Evolutionary conservation across 305 asterid species (phyloP).

Genomic region (Solanum hybrid): DNA sequence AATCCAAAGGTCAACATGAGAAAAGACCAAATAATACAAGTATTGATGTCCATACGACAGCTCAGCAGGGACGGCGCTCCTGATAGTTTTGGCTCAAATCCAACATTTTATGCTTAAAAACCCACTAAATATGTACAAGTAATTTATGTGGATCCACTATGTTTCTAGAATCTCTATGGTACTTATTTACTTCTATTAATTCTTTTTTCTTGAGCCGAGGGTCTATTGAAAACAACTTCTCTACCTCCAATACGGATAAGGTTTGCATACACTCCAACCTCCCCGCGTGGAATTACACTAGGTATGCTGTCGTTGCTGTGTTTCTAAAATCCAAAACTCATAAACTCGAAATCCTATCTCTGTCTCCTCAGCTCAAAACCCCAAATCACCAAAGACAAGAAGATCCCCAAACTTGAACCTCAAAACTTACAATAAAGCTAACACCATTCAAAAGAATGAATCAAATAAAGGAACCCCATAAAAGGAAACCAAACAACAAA

Average conservation of each 20-base stretch:
- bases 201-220: background rate
- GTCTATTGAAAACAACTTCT: background rate
- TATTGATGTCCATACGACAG: background rate
- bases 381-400: background rate
- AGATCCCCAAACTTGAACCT: background rate
- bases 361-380: background rate
- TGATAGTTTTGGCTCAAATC: background rate
- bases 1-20: background rate
- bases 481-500: background rate
- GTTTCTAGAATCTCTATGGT: background rate
- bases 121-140: background rate
- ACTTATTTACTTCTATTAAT: background rate
- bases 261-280: background rate
- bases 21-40: background rate
- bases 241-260: background rate
- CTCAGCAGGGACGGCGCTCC: background rate
- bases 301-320: too few relatives aligned
- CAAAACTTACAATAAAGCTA: background rate
- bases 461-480: background rate
- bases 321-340: background rate
- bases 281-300: background rate
- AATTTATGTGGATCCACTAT: background rate
- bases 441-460: background rate
- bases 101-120: background rate
- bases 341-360: background rate